phyloP scores from a whole-genome alignment of 768 basidiomycete species.

The Neoboletus subvelutipes region DNA sequence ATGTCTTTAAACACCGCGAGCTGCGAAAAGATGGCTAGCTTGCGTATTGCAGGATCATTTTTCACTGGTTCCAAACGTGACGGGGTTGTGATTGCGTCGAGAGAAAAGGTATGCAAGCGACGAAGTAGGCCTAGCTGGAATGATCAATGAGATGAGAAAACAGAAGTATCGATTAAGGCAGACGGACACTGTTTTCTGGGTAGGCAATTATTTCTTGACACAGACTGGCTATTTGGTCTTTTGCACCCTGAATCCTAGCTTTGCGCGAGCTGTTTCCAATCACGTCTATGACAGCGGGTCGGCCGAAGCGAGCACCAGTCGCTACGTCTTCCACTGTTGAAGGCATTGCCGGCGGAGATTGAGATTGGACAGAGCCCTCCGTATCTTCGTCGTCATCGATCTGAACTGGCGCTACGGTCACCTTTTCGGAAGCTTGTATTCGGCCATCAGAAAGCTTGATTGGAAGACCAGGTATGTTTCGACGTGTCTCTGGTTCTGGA shows the following conservation, averaged over 20 bases:
- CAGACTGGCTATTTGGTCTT: constrained; percentile 90
- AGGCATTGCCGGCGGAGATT: constrained; percentile 26
- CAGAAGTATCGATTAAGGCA: neutral
- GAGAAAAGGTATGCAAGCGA: constrained; percentile 87
- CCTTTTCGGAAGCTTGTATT: constrained; percentile 57
- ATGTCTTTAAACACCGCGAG: constrained; percentile 95
- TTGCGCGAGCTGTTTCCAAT: constrained; percentile 64
- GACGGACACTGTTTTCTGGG: constrained; percentile 88
- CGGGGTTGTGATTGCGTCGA: constrained; percentile 67
- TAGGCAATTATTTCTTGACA: constrained; percentile 94
- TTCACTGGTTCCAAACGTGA: constrained; percentile 66
- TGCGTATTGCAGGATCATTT: constrained; percentile 83
- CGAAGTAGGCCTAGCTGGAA: constrained; percentile 81
- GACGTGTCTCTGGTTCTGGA: constrained; percentile 47
- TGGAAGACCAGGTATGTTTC: constrained; percentile 64
- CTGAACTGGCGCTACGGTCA: constrained; percentile 20
- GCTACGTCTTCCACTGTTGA: constrained; percentile 63
- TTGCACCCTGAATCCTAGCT: constrained; percentile 70
- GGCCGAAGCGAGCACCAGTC: constrained; percentile 87
- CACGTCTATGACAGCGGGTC: constrained; percentile 72
- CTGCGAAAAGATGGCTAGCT: constrained; percentile 85
- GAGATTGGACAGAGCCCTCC: constrained; percentile 37
- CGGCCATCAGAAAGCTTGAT: constrained; percentile 85
- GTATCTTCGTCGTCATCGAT: constrained; percentile 31
- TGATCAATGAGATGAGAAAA: constrained; percentile 16